These are phyloP conservation scores for Turnera subulata DNA, from an alignment of 345 rosid genomes.

Conservation along the genomic window DNA sequence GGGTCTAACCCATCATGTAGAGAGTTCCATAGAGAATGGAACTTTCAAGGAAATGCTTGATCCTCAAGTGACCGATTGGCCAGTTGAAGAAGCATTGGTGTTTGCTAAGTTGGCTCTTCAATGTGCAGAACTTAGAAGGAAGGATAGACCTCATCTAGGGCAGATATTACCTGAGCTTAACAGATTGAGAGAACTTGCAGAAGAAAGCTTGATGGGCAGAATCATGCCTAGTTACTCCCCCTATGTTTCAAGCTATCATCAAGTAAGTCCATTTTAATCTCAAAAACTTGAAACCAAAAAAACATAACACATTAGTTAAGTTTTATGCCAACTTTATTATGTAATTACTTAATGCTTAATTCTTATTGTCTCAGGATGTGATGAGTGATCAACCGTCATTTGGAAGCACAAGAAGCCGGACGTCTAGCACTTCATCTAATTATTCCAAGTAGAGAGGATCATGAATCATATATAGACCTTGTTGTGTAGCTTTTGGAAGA, in stretches of 20 bases:
- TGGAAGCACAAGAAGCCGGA: conserved; percentile 34
- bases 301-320: no score
- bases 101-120: conserved; percentile 61
- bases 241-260: conserved; percentile 39
- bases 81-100: conserved; percentile 50
- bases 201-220: conserved; percentile 39
- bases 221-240: conserved; percentile 15
- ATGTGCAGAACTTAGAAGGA: conserved; percentile 74
- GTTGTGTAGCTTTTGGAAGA: no score
- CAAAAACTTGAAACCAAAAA: neutral
- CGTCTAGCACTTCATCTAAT: conserved; percentile 28
- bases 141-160: conserved; percentile 87
- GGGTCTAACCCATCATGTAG: conserved; percentile 74
- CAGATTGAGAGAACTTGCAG: conserved; percentile 59
- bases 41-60: conserved; percentile 50
- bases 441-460: no score
- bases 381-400: conserved; percentile 32
- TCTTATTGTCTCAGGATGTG: conserved; percentile 34
- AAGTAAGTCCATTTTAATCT: neutral
- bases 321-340: neutral
- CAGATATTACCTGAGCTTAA: conserved; percentile 66
- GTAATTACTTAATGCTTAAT: neutral
- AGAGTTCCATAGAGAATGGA: conserved; percentile 56
- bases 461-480: no score
- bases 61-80: conserved; percentile 67